These are phyloP conservation scores for Globisporangium viniferum DNA, from an alignment of 352 stramenopile genomes.

Conservation along the genomic window DNA sequence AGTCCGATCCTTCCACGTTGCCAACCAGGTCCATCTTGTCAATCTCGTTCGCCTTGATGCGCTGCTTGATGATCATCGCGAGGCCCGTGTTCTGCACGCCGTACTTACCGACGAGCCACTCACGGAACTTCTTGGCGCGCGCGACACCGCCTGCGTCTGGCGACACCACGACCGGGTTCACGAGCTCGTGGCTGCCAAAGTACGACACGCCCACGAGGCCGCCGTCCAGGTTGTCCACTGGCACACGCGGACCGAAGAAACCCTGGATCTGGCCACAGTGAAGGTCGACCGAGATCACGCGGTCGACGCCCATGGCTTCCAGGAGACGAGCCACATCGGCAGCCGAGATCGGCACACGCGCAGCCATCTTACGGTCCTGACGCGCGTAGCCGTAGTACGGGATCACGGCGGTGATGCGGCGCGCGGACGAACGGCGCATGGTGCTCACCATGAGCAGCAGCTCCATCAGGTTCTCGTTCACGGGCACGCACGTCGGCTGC, in stretches of 20 bases:
- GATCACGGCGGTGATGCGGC: constrained; percentile 99
- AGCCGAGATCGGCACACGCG: constrained; percentile 97
- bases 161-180: constrained; percentile 99
- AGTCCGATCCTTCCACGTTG: constrained; percentile 98
- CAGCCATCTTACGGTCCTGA: constrained; percentile 88
- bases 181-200: constrained; percentile 95
- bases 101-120: constrained; percentile 97
- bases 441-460: constrained; percentile 97
- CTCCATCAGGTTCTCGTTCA: constrained; percentile 99
- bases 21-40: constrained; percentile 99
- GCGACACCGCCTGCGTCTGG: constrained; percentile 99
- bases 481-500: constrained; percentile 97
- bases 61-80: constrained; percentile 99
- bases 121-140: constrained; percentile 99
- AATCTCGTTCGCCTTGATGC: constrained; percentile 96
- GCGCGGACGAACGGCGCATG: constrained; percentile 96
- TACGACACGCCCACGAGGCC: constrained; percentile 94
- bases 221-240: constrained; percentile 98
- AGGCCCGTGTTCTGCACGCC: constrained; percentile 96
- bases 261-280: constrained; percentile 92
- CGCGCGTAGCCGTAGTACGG: constrained; percentile 94
- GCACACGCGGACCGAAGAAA: constrained; percentile 98
- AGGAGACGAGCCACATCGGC: constrained; percentile 84
- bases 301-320: constrained; percentile 87
- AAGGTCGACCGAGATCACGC: constrained; percentile 86